A percentile compares a stretch with the other conserved stretches of the same genome.
These are phyloP conservation scores for Sugiyamaella castrensis DNA, from an alignment of 1,139 yeast species.

Conservation along the genomic window DNA sequence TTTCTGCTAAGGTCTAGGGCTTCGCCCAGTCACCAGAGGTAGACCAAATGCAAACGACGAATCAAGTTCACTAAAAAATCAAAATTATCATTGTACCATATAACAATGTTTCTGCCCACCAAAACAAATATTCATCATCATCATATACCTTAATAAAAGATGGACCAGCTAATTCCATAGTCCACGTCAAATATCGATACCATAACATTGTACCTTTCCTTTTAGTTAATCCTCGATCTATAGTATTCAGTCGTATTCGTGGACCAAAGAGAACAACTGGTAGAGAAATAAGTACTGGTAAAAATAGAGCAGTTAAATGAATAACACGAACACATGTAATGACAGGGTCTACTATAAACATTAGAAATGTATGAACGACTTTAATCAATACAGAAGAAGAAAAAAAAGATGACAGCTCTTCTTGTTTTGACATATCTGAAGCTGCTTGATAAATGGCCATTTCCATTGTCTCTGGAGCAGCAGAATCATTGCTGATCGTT, in stretches of 20 bases:
- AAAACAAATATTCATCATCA: slow-evolving; percentile 19
- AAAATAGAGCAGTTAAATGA: slow-evolving; percentile 61
- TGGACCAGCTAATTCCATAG: slow-evolving; percentile 88
- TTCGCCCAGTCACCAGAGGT: too few species aligned
- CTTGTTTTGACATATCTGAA: not conserved
- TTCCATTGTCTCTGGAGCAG: slow-evolving; percentile 10
- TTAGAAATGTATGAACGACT: not conserved
- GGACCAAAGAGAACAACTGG: slow-evolving; percentile 69
- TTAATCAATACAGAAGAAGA: not conserved
- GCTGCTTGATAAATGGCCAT: slow-evolving; percentile 7
- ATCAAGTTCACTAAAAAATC: not conserved
- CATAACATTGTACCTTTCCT: slow-evolving; percentile 66
- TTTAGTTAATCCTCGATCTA: slow-evolving; percentile 34
- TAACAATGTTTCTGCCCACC: slow-evolving; percentile 8
- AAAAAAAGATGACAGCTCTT: not conserved
- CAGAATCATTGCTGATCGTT: not conserved
- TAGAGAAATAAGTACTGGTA: slow-evolving; percentile 62
- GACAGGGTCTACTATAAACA: slow-evolving; percentile 52
- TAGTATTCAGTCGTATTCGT: slow-evolving; percentile 31
- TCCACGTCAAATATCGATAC: slow-evolving; percentile 63
- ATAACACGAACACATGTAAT: slow-evolving; percentile 64
- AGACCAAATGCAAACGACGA: too few species aligned
- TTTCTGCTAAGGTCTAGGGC: too few species aligned
- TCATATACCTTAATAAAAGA: slow-evolving; percentile 67
- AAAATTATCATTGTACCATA: slow-evolving; percentile 4